These are phyloP conservation scores for Saccharomycopsis vini DNA, from an alignment of 805 yeast genomes.

Conservation along the genomic window DNA sequence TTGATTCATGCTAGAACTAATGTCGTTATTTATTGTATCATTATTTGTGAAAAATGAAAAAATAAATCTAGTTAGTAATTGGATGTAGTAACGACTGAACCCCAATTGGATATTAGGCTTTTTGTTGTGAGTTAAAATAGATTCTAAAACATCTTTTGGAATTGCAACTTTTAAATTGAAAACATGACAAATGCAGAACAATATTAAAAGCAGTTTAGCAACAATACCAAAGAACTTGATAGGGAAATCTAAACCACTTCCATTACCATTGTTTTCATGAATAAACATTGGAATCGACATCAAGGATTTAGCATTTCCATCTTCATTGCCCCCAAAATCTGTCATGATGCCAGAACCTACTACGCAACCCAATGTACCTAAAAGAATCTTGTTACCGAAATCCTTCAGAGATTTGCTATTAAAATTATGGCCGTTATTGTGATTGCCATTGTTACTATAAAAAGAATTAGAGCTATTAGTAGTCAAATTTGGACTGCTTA, in stretches of 20 bases:
- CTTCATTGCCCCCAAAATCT: conserved; percentile 36
- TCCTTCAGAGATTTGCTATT: conserved; percentile 13
- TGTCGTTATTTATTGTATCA: no score
- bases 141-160: no score
- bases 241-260: conserved; percentile 23
- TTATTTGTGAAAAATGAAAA: no score
- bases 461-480: conserved; percentile 11
- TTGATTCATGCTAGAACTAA: neutral
- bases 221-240: conserved; percentile 24
- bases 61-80: no score
- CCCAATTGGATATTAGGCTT: no score
- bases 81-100: no score
- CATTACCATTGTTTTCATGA: conserved; percentile 25
- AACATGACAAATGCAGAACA: conserved; percentile 21
- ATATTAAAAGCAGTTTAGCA: conserved; percentile 23
- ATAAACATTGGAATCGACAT: conserved; percentile 38
- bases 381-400: conserved; percentile 38
- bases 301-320: conserved; percentile 33
- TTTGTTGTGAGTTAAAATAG: no score
- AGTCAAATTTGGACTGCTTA: conserved; percentile 20
- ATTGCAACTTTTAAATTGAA: conserved; percentile 24
- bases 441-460: no score
- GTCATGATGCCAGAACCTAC: conserved; percentile 53
- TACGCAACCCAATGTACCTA: conserved; percentile 59
- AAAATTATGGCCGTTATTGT: neutral